These are phyloP conservation scores for Ustilago cynodontis DNA, from an alignment of 1,284 basidiomycete genomes.

Conservation along the genomic window DNA sequence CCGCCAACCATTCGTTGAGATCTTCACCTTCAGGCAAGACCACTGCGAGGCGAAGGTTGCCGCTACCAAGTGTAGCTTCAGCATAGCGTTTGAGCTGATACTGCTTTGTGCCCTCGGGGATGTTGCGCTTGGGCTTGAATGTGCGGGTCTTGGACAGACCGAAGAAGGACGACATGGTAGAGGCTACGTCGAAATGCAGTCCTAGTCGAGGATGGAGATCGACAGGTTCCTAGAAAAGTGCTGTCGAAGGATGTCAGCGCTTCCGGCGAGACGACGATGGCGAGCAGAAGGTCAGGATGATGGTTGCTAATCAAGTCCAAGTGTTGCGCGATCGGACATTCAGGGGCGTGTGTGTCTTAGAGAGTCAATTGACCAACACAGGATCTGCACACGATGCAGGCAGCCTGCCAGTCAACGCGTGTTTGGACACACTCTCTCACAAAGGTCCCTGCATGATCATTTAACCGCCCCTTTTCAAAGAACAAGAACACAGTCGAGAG, in stretches of 20 bases:
- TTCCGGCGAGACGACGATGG: neutral
- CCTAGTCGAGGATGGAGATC: neutral
- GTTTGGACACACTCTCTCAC: constrained; percentile 1
- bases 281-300: neutral
- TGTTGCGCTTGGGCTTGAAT: constrained; percentile 96
- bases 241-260: neutral
- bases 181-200: neutral
- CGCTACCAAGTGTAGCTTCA: constrained; percentile 86
- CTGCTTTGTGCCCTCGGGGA: constrained; percentile 94
- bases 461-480: neutral
- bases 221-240: too few species aligned
- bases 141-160: constrained; percentile 80
- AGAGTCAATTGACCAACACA: constrained; percentile 7
- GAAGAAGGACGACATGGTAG: constrained; percentile 64
- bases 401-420: constrained; percentile 9
- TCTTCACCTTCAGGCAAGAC: constrained; percentile 68
- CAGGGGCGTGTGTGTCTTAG: constrained; percentile 10
- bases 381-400: neutral
- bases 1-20: constrained; percentile 68
- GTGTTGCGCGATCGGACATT: neutral
- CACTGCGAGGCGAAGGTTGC: constrained; percentile 67
- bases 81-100: constrained; percentile 97
- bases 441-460: constrained; percentile 1
- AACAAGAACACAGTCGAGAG: neutral
- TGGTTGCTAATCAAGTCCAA: neutral